phyloP scores from a whole-genome alignment of 768 basidiomycete genomes.

The Rhizopogon vesiculosus region DNA sequence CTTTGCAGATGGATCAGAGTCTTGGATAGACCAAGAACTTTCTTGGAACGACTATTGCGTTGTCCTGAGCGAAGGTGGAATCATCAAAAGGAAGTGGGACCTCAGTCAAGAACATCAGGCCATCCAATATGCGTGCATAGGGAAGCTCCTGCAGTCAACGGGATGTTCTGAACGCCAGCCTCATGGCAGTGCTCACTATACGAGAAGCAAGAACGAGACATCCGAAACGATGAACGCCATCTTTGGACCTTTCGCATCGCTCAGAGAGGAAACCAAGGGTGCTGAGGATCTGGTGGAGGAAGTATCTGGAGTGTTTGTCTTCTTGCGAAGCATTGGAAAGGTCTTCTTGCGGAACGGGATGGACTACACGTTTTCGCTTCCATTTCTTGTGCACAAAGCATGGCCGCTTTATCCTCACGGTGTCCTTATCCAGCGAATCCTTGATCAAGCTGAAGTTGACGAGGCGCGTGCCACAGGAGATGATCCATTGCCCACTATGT shows the following conservation, averaged over 20 bases:
- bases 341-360: slow-evolving; percentile 67
- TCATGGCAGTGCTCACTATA: slow-evolving; percentile 25
- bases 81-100: slow-evolving; percentile 70
- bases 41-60: slow-evolving; percentile 66
- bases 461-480: slow-evolving; percentile 68
- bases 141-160: slow-evolving; percentile 55
- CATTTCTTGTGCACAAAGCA: slow-evolving; percentile 73
- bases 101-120: slow-evolving; percentile 67
- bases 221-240: slow-evolving; percentile 17
- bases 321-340: slow-evolving; percentile 69
- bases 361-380: slow-evolving; percentile 75
- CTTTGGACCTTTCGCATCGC: slow-evolving; percentile 37
- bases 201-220: slow-evolving; percentile 13
- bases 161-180: slow-evolving; percentile 20
- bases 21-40: slow-evolving; percentile 57
- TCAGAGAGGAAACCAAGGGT: slow-evolving; percentile 26
- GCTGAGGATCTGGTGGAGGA: slow-evolving; percentile 31
- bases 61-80: slow-evolving; percentile 59
- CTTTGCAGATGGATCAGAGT: slow-evolving; percentile 34
- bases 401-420: slow-evolving; percentile 81
- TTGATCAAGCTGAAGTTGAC: slow-evolving; percentile 61
- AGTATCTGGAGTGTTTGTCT: slow-evolving; percentile 67
- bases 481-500: slow-evolving; percentile 71
- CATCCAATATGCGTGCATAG: slow-evolving; percentile 79
- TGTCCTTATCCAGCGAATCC: slow-evolving; percentile 69